Conservation (phyloP, 495 filamentous ascomycete species). For the Pyronema omphalodes region DNA sequence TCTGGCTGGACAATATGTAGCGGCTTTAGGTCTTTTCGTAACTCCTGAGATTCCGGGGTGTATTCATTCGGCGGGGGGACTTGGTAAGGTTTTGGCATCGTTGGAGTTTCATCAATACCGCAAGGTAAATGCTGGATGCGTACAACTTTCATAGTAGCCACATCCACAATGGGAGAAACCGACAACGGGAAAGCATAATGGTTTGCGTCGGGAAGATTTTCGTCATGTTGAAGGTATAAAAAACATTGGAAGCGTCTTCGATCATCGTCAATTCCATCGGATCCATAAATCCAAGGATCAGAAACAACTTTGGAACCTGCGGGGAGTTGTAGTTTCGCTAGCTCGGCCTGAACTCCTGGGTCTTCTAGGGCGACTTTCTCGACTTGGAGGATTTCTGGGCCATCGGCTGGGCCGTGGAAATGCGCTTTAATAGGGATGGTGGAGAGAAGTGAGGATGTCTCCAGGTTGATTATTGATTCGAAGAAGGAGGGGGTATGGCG, state of each 20-base stretch:
- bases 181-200: slow-evolving; percentile 64
- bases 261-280: slow-evolving; percentile 42
- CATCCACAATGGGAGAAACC: slow-evolving; percentile 60
- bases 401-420: slow-evolving; percentile 39
- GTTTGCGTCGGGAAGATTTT: slow-evolving; percentile 43
- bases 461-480: slow-evolving; percentile 44
- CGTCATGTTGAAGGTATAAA: slow-evolving; percentile 40
- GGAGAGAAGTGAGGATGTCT: slow-evolving; percentile 33
- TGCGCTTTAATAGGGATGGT: slow-evolving; percentile 40
- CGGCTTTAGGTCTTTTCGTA: slow-evolving; percentile 52
- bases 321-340: slow-evolving; percentile 46
- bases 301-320: slow-evolving; percentile 39
- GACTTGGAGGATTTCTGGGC: slow-evolving; percentile 39
- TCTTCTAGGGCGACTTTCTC: slow-evolving; percentile 41
- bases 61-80: slow-evolving; percentile 50
- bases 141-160: slow-evolving; percentile 42
- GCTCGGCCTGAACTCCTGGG: slow-evolving; percentile 38
- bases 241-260: slow-evolving; percentile 46
- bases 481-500: slow-evolving; percentile 47
- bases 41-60: slow-evolving; percentile 46
- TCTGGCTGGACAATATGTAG: slow-evolving; percentile 60
- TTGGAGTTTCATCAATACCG: slow-evolving; percentile 41
- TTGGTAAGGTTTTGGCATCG: slow-evolving; percentile 36
- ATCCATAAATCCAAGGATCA: slow-evolving; percentile 61
- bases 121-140: slow-evolving; percentile 42